Evolutionary conservation across 2,329 filamentous ascomycete genomes (phyloP).

Genomic region (Samsoniella hepiali): DNA sequence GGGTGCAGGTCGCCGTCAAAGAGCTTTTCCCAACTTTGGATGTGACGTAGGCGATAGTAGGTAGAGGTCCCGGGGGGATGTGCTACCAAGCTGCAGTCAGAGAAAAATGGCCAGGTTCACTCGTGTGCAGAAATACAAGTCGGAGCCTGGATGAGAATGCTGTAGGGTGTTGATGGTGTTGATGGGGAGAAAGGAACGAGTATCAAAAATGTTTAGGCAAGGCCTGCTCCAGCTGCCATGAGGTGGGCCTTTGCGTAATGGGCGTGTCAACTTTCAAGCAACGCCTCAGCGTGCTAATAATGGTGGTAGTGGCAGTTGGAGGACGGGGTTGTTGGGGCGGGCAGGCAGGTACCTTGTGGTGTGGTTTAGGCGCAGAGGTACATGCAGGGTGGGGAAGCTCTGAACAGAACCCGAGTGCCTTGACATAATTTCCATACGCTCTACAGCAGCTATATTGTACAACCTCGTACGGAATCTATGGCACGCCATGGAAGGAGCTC

Average conservation of each 20-base stretch:
- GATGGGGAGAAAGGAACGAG: conserved; percentile 21
- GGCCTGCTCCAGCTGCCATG: conserved; percentile 32
- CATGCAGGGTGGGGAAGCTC: neutral
- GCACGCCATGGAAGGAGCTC: too few relatives aligned
- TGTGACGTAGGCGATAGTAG: conserved; percentile 19
- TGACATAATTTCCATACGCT: too few relatives aligned
- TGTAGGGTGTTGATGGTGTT: conserved; percentile 19
- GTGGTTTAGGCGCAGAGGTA: neutral
- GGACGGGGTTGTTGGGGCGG: neutral
- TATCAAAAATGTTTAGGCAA: conserved; percentile 19
- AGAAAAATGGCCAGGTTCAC: conserved; percentile 15
- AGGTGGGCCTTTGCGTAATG: conserved; percentile 42
- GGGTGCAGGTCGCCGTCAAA: conserved; percentile 42
- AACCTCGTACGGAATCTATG: too few relatives aligned
- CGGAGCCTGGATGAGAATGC: conserved; percentile 14
- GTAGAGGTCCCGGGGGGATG: conserved; percentile 15
- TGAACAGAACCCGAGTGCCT: too few relatives aligned
- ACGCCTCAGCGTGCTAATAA: neutral
- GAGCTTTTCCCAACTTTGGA: conserved; percentile 31
- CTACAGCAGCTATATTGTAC: too few relatives aligned
- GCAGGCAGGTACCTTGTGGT: neutral
- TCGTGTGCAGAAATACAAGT: conserved; percentile 11
- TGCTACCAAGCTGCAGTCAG: neutral
- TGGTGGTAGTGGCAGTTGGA: neutral
- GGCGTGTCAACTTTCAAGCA: conserved; percentile 19